Evolutionary conservation across 257 asterid genomes (phyloP).

Genomic region (Petunia axillaris): DNA sequence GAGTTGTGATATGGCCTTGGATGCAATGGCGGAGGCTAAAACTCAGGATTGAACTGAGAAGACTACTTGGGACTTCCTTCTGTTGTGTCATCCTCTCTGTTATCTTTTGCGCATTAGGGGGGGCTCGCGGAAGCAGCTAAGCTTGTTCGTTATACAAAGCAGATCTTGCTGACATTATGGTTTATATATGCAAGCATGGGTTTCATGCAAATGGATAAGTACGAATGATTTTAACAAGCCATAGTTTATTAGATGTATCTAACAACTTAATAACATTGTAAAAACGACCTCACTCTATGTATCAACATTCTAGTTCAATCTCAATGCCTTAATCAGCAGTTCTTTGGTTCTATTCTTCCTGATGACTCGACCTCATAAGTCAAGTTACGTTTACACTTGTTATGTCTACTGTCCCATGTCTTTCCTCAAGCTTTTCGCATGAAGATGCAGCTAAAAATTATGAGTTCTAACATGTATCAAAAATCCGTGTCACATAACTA

Average conservation of each 20-base stretch:
- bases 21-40: background rate
- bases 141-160: background rate
- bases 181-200: background rate
- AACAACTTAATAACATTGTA: background rate
- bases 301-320: background rate
- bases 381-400: too few relatives aligned
- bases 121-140: background rate
- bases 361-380: too few relatives aligned
- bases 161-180: background rate
- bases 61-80: background rate
- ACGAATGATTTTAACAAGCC: background rate
- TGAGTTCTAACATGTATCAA: too few relatives aligned
- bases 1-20: conserved; percentile 42
- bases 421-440: too few relatives aligned
- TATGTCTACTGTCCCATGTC: too few relatives aligned
- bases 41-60: background rate
- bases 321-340: background rate
- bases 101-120: background rate
- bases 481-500: too few relatives aligned
- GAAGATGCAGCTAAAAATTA: too few relatives aligned
- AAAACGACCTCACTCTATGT: too few relatives aligned
- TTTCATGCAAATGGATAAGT: background rate
- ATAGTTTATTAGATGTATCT: background rate
- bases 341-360: background rate
- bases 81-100: background rate